Evolutionary conservation across 1,284 basidiomycete species (phyloP).

Genomic region (Kalmanozyma brasiliensis): DNA sequence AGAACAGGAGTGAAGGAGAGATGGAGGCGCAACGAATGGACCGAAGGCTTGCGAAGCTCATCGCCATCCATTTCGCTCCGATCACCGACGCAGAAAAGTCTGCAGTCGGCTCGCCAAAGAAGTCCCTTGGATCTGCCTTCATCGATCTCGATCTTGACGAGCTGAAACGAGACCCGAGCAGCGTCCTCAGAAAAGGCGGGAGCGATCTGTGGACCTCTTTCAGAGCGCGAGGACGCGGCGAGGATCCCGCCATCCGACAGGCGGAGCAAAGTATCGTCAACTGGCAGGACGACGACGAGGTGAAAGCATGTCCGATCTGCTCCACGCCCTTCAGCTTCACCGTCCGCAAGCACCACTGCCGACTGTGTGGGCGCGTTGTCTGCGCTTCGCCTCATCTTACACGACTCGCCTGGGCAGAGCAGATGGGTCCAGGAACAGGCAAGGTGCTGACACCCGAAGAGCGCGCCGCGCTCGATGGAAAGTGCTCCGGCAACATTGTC

Average conservation of each 20-base stretch:
- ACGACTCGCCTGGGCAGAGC: slow-evolving; percentile 33
- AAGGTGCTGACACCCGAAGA: slow-evolving; percentile 22
- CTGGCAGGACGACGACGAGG: slow-evolving; percentile 86
- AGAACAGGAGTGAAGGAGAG: slow-evolving; percentile 37
- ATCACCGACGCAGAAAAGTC: slow-evolving; percentile 18
- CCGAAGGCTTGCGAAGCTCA: slow-evolving; percentile 57
- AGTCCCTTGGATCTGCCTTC: slow-evolving; percentile 21
- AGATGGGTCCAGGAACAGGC: slow-evolving; percentile 31
- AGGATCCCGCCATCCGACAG: slow-evolving; percentile 43
- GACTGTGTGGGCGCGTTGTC: slow-evolving; percentile 89
- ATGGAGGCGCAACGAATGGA: slow-evolving; percentile 62
- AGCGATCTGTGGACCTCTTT: slow-evolving; percentile 48
- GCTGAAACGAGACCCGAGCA: slow-evolving; percentile 40
- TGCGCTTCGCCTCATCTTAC: slow-evolving; percentile 83
- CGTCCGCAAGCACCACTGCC: slow-evolving; percentile 95
- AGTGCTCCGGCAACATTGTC: slow-evolving; percentile 55
- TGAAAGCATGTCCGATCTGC: slow-evolving; percentile 85
- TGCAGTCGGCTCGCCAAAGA: slow-evolving; percentile 9
- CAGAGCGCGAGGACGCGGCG: slow-evolving; percentile 39
- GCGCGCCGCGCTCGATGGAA: slow-evolving; percentile 22
- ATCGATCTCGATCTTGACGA: slow-evolving; percentile 45
- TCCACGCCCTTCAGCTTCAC: slow-evolving; percentile 86
- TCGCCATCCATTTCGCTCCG: slow-evolving; percentile 51
- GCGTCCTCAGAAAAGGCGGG: slow-evolving; percentile 33
- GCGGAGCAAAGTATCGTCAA: slow-evolving; percentile 89